These are phyloP conservation scores for Phytophthora pinifolia DNA, from an alignment of 352 stramenopile genomes.

Conservation along the genomic window DNA sequence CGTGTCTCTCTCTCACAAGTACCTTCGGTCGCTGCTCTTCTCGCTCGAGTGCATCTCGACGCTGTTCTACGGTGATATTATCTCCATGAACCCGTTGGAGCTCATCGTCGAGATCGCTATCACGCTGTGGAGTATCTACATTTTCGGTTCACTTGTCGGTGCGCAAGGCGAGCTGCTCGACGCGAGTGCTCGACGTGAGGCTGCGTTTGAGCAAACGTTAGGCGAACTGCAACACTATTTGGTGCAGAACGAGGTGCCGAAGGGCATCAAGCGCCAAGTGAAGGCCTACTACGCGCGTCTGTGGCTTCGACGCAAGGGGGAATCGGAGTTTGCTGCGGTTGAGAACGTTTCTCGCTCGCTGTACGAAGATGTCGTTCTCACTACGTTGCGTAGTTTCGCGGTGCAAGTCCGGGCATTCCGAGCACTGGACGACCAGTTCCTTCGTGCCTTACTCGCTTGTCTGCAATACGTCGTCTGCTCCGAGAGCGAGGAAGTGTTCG, in stretches of 20 bases:
- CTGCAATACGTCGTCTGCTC: constrained; percentile 68
- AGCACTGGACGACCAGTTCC: constrained; percentile 57
- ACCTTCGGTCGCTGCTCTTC: constrained; percentile 64
- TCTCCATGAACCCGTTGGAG: constrained; percentile 67
- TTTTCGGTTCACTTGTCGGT: constrained; percentile 64
- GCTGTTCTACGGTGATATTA: constrained; percentile 69
- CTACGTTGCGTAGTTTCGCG: constrained; percentile 46
- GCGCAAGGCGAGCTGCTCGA: constrained; percentile 58
- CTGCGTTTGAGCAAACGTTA: constrained; percentile 65
- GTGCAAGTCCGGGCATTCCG: constrained; percentile 54
- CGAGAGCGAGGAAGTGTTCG: constrained; percentile 67
- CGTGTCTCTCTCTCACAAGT: constrained; percentile 55
- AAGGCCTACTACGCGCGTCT: constrained; percentile 74
- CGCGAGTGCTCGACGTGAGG: constrained; percentile 42
- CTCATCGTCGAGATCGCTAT: constrained; percentile 56
- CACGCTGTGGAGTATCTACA: constrained; percentile 70
- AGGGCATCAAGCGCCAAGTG: constrained; percentile 63
- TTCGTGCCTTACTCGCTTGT: constrained; percentile 53
- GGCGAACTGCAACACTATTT: constrained; percentile 72
- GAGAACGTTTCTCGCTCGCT: constrained; percentile 45
- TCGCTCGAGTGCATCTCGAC: constrained; percentile 67
- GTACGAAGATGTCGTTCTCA: constrained; percentile 62
- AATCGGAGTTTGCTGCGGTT: constrained; percentile 56
- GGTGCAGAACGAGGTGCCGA: constrained; percentile 65
- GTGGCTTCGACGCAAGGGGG: constrained; percentile 52